These are phyloP conservation scores for Lactarius trivialis DNA, from an alignment of 768 basidiomycete genomes.

Conservation along the genomic window DNA sequence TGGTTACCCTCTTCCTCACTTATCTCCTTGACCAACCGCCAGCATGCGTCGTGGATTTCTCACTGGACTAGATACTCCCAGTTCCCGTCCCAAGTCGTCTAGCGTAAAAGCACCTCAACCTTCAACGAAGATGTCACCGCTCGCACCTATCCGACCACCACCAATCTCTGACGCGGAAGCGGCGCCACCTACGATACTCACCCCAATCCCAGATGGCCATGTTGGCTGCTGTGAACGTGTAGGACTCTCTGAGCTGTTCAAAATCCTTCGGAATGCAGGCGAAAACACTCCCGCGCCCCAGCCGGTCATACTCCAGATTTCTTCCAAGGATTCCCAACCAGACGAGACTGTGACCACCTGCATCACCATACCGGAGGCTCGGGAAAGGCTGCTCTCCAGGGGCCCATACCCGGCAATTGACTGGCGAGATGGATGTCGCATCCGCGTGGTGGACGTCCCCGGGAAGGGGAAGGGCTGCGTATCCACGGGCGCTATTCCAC, in stretches of 20 bases:
- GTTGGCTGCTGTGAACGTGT: slow-evolving; percentile 15
- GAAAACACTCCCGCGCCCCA: not conserved
- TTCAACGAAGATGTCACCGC: not conserved
- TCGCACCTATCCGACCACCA: not conserved
- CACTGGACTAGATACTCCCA: not conserved
- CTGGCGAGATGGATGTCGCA: slow-evolving; percentile 9
- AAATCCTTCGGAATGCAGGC: slow-evolving; percentile 4
- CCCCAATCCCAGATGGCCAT: slow-evolving; percentile 10
- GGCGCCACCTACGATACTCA: not conserved
- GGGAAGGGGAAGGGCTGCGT: slow-evolving; percentile 31
- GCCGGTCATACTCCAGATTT: slow-evolving; percentile 5
- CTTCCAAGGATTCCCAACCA: not conserved
- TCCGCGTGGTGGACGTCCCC: slow-evolving; percentile 7
- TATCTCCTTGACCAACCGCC: not conserved
- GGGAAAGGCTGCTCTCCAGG: slow-evolving; percentile 8
- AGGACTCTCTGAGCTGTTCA: slow-evolving; percentile 12
- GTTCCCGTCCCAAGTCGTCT: not conserved
- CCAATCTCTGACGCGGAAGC: not conserved
- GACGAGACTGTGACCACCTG: slow-evolving; percentile 8
- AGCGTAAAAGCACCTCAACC: not conserved
- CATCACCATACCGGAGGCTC: slow-evolving; percentile 9
- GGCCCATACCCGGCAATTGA: slow-evolving; percentile 8
- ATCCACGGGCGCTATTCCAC: slow-evolving; percentile 28
- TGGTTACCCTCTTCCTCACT: not conserved
- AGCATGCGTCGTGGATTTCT: slow-evolving; percentile 15